These are phyloP conservation scores for Heimioporus sp. DNA, from an alignment of 768 basidiomycete species.

Conservation along the genomic window DNA sequence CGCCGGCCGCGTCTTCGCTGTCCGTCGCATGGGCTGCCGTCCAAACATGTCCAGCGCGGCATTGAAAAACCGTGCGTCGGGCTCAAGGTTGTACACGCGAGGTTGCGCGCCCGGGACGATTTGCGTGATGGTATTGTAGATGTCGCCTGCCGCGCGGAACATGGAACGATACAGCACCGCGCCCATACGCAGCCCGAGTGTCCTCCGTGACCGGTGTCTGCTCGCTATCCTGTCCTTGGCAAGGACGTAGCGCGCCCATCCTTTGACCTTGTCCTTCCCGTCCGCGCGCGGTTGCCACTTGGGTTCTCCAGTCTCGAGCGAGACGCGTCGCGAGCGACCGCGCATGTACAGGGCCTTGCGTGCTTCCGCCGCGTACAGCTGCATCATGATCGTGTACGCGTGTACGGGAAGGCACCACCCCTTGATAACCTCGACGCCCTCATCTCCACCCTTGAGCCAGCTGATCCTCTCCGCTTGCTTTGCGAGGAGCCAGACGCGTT, in stretches of 20 bases:
- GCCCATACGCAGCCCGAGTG: conserved; percentile 29
- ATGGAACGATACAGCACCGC: conserved; percentile 36
- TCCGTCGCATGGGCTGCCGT: conserved; percentile 21
- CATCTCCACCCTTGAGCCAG: conserved; percentile 32
- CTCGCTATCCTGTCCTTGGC: conserved; percentile 17
- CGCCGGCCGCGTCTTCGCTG: conserved; percentile 13
- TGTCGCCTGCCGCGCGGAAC: conserved; percentile 30
- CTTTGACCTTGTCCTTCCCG: conserved; percentile 25
- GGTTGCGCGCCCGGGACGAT: conserved; percentile 24
- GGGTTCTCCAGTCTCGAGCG: conserved; percentile 3
- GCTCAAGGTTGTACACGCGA: conserved; percentile 36
- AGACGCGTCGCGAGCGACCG: conserved; percentile 2
- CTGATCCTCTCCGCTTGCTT: conserved; percentile 57
- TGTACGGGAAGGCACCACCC: conserved; percentile 68
- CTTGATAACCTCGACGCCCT: conserved; percentile 19
- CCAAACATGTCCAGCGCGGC: conserved; percentile 50
- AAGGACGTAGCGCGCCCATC: conserved; percentile 37
- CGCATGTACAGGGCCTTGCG: conserved; percentile 23
- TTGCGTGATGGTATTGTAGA: conserved; percentile 23
- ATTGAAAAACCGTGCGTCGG: conserved; percentile 71
- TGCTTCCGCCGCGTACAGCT: conserved; percentile 53
- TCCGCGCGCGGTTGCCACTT: conserved; percentile 17
- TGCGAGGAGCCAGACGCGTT: conserved; percentile 64
- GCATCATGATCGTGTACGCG: conserved; percentile 73
- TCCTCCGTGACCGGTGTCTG: conserved; percentile 24